phyloP scores from a whole-genome alignment of 768 basidiomycete species.

The Kwoniella heveanensis region DNA sequence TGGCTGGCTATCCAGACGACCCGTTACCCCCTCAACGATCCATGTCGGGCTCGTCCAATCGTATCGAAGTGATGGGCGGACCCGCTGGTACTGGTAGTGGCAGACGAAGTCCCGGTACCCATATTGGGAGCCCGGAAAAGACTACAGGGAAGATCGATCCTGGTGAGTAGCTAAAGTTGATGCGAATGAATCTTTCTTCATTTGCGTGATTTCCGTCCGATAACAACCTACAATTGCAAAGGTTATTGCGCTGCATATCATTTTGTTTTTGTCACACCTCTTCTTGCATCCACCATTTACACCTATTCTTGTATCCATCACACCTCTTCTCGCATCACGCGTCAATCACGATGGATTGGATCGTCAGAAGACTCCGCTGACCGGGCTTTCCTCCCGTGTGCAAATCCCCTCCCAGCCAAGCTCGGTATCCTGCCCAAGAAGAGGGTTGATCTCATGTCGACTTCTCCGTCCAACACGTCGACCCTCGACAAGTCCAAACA shows the following conservation, averaged over 20 bases:
- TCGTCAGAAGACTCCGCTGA: no score
- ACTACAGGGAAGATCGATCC: constrained; percentile 47
- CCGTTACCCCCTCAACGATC: constrained; percentile 29
- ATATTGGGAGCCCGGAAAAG: constrained; percentile 40
- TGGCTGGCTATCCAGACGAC: constrained; percentile 44
- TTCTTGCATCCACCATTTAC: no score
- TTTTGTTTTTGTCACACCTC: no score
- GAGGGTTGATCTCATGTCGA: constrained; percentile 50
- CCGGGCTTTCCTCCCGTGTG: not conserved
- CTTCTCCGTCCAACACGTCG: constrained; percentile 35
- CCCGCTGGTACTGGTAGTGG: constrained; percentile 1
- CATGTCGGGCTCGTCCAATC: constrained; percentile 10
- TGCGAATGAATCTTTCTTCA: not conserved
- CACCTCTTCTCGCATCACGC: no score
- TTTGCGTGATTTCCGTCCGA: no score
- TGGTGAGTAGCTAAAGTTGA: constrained; percentile 25
- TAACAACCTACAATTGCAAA: no score
- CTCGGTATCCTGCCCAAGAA: constrained; percentile 56
- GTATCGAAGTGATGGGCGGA: constrained; percentile 18
- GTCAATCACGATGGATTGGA: no score
- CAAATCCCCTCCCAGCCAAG: constrained; percentile 39
- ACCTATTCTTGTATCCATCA: no score
- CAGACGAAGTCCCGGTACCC: constrained; percentile 24
- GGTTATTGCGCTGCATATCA: no score
- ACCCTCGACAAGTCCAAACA: constrained; percentile 4